Evolutionary conservation across 1,284 basidiomycete genomes (phyloP), one percentile per base, ranked within the genome.

Genomic region (Puccinia coronata): DNA sequence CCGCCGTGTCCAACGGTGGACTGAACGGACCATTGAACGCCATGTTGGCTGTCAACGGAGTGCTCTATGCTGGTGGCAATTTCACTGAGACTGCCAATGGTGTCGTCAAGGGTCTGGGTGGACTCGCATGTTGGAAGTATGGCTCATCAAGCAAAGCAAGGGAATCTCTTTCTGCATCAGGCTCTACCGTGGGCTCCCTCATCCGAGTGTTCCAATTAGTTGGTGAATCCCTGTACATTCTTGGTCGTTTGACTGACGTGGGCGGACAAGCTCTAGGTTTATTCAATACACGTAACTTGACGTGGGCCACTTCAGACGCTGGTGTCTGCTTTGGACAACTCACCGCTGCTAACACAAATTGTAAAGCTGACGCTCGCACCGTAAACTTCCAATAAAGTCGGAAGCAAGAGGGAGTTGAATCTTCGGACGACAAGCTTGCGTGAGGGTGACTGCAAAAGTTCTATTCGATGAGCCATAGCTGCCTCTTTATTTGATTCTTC

Each of bases 381-480:
- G 86, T 96, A 98, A 11, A 98, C 95, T 84, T 98, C 95, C 80
- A 97, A 91, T 73, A 98, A 89, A 67, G 96, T 94, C 0, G 96
- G 95, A 0, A 96, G 91, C 84, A 95, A 91, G 25, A 95, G 88
- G 57, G 90, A 90, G 94, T 92, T 84, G 86, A 95, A 97, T 39
- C 91, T 90, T 39, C 90, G 90, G 76, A 96, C 91, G 23, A 94
- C 82, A 47, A 81, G 82, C 57, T 82, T 80, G 25, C 85, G 83
- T 0, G 73, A 89, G 12, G 92, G 89, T 82, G 93, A 92, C 71
- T 91, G 91, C 70, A 97, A 87, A 53, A 95, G 86, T 69, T 87
- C 84, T 25, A 87, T 82, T 25, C 88, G 85, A 69, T 85, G 83
- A 67, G 87, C 85, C 49, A 84, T 82, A 47, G 86, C 85, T 3